Conservation (phyloP, 805 yeast genomes). For the Jamesozyma gamospora region DNA sequence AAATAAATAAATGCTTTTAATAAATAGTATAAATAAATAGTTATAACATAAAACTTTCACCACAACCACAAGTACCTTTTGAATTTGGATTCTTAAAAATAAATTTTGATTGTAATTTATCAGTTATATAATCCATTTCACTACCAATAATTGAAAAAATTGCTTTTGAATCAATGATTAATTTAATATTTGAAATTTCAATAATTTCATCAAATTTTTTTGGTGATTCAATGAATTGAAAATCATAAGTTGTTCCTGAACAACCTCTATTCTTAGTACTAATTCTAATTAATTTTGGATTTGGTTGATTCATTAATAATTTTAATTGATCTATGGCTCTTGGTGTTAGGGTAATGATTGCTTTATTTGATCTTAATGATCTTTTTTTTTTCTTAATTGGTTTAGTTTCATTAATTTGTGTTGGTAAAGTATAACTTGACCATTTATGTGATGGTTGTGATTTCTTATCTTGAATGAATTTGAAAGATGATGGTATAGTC, state of each 20-base stretch:
- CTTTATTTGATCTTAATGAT: constrained; percentile 76
- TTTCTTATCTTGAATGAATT: neutral
- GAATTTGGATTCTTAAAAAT: constrained; percentile 93
- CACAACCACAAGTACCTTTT: constrained; percentile 98
- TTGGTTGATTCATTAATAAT: constrained; percentile 63
- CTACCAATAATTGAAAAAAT: constrained; percentile 91
- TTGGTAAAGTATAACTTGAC: neutral
- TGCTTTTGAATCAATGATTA: constrained; percentile 91
- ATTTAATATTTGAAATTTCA: constrained; percentile 87
- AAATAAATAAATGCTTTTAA: too few species aligned
- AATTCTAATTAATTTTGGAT: constrained; percentile 79
- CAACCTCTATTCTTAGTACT: constrained; percentile 97
- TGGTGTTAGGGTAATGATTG: constrained; percentile 72
- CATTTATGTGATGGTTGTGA: neutral
- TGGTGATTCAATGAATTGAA: constrained; percentile 81
- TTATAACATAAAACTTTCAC: constrained; percentile 96
- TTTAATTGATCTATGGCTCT: constrained; percentile 66
- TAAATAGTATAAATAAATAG: too few species aligned
- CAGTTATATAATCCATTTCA: constrained; percentile 98
- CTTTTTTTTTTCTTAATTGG: constrained; percentile 40
- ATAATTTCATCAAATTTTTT: constrained; percentile 94
- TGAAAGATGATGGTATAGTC: neutral
- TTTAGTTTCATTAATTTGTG: neutral
- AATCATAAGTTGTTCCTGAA: constrained; percentile 84
- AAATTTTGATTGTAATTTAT: constrained; percentile 77